phyloP scores from a whole-genome alignment of 1,139 yeast genomes.

The Arxiozyma heterogenica region DNA sequence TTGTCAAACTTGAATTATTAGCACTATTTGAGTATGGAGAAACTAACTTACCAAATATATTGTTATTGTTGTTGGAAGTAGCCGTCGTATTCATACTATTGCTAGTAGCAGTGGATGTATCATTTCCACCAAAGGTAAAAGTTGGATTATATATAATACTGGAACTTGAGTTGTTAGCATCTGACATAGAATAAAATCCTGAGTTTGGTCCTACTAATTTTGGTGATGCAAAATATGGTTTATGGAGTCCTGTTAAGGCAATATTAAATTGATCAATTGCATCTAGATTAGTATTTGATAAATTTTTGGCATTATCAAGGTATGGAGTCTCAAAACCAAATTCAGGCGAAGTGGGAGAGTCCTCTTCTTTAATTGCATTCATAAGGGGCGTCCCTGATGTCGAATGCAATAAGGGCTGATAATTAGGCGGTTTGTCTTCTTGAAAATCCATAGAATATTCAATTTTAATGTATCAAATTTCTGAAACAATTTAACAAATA shows the following conservation, averaged over 20 bases:
- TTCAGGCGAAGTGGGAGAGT: constrained; percentile 11
- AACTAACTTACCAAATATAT: constrained; percentile 2
- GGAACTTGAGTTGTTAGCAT: constrained; percentile 29
- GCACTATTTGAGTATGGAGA: constrained; percentile 2
- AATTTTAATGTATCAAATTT: background rate
- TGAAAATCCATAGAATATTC: constrained; percentile 4
- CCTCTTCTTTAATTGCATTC: constrained; percentile 25
- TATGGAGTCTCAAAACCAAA: constrained; percentile 13
- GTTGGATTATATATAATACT: constrained; percentile 27
- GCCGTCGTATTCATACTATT: constrained; percentile 1
- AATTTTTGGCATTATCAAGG: background rate
- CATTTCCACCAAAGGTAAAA: constrained; percentile 26
- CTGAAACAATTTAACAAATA: background rate
- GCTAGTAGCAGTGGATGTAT: background rate
- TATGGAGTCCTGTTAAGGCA: background rate
- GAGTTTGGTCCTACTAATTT: constrained; percentile 14
- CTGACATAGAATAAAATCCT: constrained; percentile 22
- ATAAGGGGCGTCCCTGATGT: constrained; percentile 17
- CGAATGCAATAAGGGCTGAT: constrained; percentile 2
- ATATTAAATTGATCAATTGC: background rate
- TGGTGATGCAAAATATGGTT: constrained; percentile 10
- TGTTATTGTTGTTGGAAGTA: background rate
- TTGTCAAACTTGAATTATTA: constrained; percentile 2
- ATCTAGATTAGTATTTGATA: constrained; percentile 5
- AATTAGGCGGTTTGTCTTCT: constrained; percentile 1